Evolutionary conservation across 2,329 filamentous ascomycete genomes (phyloP).

Genomic region (Diaporthe ampelina): DNA sequence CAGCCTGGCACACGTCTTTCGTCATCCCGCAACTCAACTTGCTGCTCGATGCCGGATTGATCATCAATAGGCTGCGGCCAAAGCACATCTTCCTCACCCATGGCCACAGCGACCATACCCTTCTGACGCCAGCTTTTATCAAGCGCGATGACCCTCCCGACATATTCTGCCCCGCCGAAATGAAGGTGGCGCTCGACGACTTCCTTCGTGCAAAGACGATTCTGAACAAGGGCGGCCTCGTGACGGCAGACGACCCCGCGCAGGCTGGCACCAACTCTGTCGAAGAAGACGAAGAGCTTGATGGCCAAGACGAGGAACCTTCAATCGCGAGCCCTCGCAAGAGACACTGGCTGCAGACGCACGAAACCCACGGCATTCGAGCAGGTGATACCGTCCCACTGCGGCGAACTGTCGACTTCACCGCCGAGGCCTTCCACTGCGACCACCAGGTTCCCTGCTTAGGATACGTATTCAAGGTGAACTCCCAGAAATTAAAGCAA

Average conservation of each 20-base stretch:
- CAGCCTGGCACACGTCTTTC: constrained; percentile 67
- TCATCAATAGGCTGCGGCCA: constrained; percentile 60
- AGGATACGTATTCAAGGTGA: constrained; percentile 60
- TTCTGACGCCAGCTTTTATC: constrained; percentile 59
- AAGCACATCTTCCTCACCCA: constrained; percentile 66
- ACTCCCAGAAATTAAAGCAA: constrained; percentile 55
- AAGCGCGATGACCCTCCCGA: constrained; percentile 61
- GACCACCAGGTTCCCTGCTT: constrained; percentile 63
- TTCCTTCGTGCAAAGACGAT: constrained; percentile 57
- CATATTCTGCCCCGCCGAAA: constrained; percentile 59
- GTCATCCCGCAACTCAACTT: constrained; percentile 64
- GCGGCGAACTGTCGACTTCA: constrained; percentile 52
- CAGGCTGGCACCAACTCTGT: constrained; percentile 42
- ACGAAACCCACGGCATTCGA: constrained; percentile 55
- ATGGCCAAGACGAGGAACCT: constrained; percentile 29
- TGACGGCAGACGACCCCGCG: constrained; percentile 48
- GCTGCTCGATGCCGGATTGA: constrained; percentile 63
- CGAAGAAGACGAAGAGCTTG: constrained; percentile 41
- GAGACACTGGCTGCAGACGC: constrained; percentile 52
- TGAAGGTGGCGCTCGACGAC: constrained; percentile 55
- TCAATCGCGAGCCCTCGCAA: constrained; percentile 2
- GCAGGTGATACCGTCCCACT: constrained; percentile 55
- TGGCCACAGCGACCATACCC: constrained; percentile 62
- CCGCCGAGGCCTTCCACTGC: constrained; percentile 59
- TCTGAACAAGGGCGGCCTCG: constrained; percentile 57